Evolutionary conservation across 2,329 filamentous ascomycete species (phyloP).

Genomic region (Helminthosporium solani): DNA sequence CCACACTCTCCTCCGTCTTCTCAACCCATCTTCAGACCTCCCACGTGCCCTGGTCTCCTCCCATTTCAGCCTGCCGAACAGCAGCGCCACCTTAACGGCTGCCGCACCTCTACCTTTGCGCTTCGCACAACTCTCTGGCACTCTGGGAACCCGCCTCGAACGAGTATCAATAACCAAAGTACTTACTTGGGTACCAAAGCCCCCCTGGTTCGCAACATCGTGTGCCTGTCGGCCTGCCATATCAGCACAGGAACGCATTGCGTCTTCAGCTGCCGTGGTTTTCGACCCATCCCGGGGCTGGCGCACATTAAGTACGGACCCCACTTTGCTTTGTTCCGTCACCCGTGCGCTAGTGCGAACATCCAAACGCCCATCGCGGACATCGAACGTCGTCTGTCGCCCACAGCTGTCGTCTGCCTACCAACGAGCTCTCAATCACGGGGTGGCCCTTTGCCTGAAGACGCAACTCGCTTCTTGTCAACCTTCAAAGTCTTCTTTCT

Average conservation of each 20-base stretch:
- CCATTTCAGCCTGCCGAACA: constrained; percentile 17
- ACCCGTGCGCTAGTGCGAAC: background rate
- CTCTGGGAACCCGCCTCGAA: too few species aligned
- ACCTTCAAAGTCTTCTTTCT: background rate
- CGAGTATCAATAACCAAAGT: too few species aligned
- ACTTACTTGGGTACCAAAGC: too few species aligned
- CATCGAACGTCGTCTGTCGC: background rate
- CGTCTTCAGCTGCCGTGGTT: background rate
- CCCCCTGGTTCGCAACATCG: too few species aligned
- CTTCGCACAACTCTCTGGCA: too few species aligned
- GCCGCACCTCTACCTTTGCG: constrained; percentile 1
- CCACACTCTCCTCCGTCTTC: constrained; percentile 1
- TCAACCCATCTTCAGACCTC: constrained; percentile 6
- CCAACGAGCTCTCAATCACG: background rate
- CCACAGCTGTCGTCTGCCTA: background rate
- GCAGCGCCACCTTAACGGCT: constrained; percentile 39
- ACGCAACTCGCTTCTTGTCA: background rate
- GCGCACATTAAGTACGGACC: background rate
- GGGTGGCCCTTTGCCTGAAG: background rate
- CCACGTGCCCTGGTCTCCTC: constrained; percentile 25
- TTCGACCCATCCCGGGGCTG: background rate
- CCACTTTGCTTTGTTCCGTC: background rate
- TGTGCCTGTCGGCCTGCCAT: background rate
- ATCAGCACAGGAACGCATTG: background rate
- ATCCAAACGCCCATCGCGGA: constrained; percentile 7